These are phyloP conservation scores for Sordariomycetes sp. DNA, from an alignment of 2,329 filamentous ascomycete genomes.

Conservation along the genomic window DNA sequence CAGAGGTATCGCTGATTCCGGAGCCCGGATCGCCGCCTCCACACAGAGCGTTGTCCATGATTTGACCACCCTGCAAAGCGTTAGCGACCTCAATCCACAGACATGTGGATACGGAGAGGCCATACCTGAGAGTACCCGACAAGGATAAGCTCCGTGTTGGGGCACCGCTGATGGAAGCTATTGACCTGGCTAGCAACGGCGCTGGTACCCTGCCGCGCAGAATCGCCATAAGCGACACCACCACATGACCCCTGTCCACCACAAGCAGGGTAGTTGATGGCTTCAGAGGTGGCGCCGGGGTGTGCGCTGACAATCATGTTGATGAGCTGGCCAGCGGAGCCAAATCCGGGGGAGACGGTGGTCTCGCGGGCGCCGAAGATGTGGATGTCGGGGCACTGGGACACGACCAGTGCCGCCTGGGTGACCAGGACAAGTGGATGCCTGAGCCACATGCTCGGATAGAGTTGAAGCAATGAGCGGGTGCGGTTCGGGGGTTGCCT, in stretches of 20 bases:
- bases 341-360: slow-evolving; percentile 36
- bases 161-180: slow-evolving; percentile 39
- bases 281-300: slow-evolving; percentile 36
- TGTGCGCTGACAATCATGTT: slow-evolving; percentile 32
- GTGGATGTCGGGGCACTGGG: slow-evolving; percentile 24
- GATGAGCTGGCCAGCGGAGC: slow-evolving; percentile 33
- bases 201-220: slow-evolving; percentile 39
- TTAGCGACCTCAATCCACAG: background rate
- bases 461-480: background rate
- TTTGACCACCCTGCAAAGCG: slow-evolving; percentile 40
- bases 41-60: slow-evolving; percentile 50
- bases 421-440: background rate
- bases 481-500: background rate
- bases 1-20: slow-evolving; percentile 26
- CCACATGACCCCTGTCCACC: slow-evolving; percentile 33
- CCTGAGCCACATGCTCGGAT: background rate
- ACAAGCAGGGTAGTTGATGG: slow-evolving; percentile 47
- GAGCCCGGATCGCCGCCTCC: slow-evolving; percentile 37
- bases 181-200: slow-evolving; percentile 49
- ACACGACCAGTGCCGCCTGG: background rate
- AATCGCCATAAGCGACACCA: slow-evolving; percentile 34
- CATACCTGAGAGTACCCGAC: slow-evolving; percentile 48
- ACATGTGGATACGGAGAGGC: background rate
- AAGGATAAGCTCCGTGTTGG: slow-evolving; percentile 41
- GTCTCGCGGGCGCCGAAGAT: slow-evolving; percentile 34